Evolutionary conservation across 169 alveolate genomes (phyloP).

Genomic region (Cryptosporidium baileyi): DNA sequence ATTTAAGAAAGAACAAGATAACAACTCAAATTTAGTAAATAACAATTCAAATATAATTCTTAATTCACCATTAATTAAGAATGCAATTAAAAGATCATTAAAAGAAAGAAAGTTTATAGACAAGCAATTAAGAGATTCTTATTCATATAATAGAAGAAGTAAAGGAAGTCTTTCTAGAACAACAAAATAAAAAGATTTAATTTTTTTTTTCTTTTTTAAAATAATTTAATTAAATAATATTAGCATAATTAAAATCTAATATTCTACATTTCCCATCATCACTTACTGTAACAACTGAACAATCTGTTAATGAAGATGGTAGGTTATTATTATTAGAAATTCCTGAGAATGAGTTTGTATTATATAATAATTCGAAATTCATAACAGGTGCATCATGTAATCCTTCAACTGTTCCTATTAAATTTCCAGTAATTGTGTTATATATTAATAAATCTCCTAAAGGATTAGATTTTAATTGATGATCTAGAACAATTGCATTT

Average conservation of each 20-base stretch:
- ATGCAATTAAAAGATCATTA: conserved; percentile 3
- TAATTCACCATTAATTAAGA: conserved; percentile 40
- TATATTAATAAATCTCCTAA: conserved; percentile 39
- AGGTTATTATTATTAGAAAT: background rate
- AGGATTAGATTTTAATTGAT: conserved; percentile 20
- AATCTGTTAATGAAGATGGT: conserved; percentile 1
- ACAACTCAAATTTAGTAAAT: background rate
- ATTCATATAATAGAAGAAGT: conserved; percentile 22
- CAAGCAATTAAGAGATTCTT: conserved; percentile 40
- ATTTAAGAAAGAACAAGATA: background rate
- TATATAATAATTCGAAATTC: conserved; percentile 45
- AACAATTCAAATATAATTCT: background rate
- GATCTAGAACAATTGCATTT: conserved; percentile 3
- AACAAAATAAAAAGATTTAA: background rate
- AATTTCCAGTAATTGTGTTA: conserved; percentile 27
- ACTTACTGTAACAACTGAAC: conserved; percentile 44
- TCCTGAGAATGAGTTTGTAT: background rate
- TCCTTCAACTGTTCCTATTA: conserved; percentile 28
- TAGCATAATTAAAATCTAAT: conserved; percentile 11
- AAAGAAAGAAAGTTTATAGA: background rate
- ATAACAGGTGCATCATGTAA: conserved; percentile 66
- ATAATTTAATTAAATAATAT: background rate
- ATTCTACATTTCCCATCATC: conserved; percentile 64
- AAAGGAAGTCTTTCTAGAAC: conserved; percentile 13
- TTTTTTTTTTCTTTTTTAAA: background rate